Base-by-base conservation (phyloP, 768 basidiomycete species). In the Pholiota microspora region DNA sequence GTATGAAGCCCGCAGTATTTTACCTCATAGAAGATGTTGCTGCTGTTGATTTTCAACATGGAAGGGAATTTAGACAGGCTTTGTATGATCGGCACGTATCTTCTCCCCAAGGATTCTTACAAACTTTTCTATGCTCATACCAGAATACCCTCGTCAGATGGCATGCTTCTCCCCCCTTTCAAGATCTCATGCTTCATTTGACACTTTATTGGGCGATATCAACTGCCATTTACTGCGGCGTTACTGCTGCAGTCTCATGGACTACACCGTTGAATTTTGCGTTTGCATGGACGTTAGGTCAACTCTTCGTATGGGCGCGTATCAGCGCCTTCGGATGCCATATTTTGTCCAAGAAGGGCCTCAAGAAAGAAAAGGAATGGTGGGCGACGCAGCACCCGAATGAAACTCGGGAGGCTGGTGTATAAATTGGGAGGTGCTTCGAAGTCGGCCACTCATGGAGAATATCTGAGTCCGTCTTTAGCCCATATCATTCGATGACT, bases 1-100 rank as follows among this genome's bases (percentile, higher is more conserved):
- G 34, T 9, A 71, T 69, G 68, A 69, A 69, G 58, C 67, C 68
- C 25, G 68, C 65, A 5, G 67, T 64, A 4, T 70, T 68, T 57
- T 69, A 69, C 57, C 53, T 61, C 27, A 55, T 69, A 16, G 70
- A 71, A 53, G 70, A 69, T 45, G 59, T 69, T n/a, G 67, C 61
- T 4, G 60, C 64, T 4, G 68, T 71, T 10, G 68, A 69, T 53
- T 68, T 69, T 46, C 62, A 58, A 32, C 64, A 67, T 36, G 67
- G 67, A 23, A 54, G 64, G 29, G 62, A 59, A 1, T 69, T 64
- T 49, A 59, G 67, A 34, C 60, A 56, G 45, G 48, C 58, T 16
- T 54, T 67, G 13, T 55, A 68, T 54, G 62, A 61, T 28, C 60
- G 67, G 64, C 65, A 51, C 49, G 51, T 55, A n/a, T 49, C n/a